Conservation (phyloP, 2,329 filamentous ascomycete genomes). For the Botrytis fabae region DNA sequence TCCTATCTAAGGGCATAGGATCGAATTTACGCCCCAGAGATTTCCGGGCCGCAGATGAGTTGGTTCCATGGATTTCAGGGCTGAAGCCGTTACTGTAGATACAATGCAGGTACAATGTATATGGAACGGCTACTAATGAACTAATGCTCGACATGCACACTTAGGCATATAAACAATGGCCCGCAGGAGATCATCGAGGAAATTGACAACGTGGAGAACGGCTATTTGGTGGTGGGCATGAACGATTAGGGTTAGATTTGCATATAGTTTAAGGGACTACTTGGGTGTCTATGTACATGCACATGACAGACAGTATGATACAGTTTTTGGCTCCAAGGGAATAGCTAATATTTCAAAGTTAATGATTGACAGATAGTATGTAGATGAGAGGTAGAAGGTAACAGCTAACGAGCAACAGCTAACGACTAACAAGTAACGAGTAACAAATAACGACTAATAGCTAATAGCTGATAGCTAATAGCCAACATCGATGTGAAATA, state of each 20-base stretch:
- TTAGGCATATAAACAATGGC: neutral
- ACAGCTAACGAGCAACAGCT: too few relatives aligned
- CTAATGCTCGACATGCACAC: slow-evolving; percentile 10
- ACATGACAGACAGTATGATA: neutral
- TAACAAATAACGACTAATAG: too few relatives aligned
- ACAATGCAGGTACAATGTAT: slow-evolving; percentile 16
- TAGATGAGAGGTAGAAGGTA: neutral
- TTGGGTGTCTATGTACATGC: neutral
- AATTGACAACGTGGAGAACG: neutral
- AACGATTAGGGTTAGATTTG: neutral
- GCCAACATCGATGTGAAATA: neutral
- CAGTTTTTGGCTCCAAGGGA: neutral
- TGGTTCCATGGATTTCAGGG: neutral
- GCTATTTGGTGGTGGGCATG: slow-evolving; percentile 3
- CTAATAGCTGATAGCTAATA: neutral
- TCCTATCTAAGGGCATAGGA: neutral
- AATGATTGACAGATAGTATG: neutral
- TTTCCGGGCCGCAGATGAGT: neutral
- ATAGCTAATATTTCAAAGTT: neutral
- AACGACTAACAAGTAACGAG: neutral
- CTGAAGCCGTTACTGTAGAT: slow-evolving; percentile 9
- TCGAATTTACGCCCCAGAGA: neutral
- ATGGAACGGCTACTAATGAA: neutral
- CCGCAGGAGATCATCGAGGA: neutral
- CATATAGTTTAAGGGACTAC: neutral